Evolutionary conservation across 305 asterid species (phyloP).

Genomic region (Fraxinus angustifolia): DNA sequence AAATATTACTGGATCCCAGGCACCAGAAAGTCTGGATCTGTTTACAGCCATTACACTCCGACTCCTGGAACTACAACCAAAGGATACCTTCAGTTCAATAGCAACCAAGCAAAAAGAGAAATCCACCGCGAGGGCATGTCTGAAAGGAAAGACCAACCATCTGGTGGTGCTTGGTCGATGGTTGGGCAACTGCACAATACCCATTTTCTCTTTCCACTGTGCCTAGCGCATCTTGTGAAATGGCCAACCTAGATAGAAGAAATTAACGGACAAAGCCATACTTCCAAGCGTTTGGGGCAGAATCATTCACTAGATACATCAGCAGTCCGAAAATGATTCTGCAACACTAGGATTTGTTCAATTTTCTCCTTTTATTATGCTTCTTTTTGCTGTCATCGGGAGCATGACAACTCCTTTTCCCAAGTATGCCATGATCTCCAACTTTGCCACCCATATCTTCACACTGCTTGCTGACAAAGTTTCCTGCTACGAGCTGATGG

Average conservation of each 20-base stretch:
- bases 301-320: background rate
- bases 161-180: background rate
- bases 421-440: background rate
- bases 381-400: conserved; percentile 1
- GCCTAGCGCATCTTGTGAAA: background rate
- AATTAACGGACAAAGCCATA: background rate
- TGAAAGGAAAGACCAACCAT: background rate
- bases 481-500: conserved; percentile 29
- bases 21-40: background rate
- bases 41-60: background rate
- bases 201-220: background rate
- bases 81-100: background rate
- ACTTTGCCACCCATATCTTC: conserved; percentile 7
- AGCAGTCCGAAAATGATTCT: background rate
- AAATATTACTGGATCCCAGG: background rate
- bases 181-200: background rate
- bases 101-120: background rate
- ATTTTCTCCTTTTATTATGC: conserved; percentile 20
- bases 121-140: background rate
- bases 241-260: background rate
- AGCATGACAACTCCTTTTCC: conserved; percentile 20
- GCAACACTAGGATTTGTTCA: background rate
- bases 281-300: background rate
- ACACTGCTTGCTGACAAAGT: conserved; percentile 15
- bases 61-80: background rate